These are phyloP conservation scores for Vitis vinifera DNA, from an alignment of 164 flowering plant genomes.

Conservation along the genomic window DNA sequence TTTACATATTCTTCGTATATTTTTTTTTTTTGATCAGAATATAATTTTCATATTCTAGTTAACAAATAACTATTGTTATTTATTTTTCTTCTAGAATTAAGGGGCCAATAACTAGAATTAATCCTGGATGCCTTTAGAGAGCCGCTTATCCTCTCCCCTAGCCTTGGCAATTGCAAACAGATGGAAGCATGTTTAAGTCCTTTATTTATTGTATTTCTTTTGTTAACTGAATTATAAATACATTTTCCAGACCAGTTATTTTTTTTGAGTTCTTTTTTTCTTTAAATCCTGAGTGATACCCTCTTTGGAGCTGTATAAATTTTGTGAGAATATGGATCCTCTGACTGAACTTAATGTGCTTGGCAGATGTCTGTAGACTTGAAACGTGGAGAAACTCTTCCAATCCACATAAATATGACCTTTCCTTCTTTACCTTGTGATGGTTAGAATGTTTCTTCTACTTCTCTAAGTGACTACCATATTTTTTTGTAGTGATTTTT, in stretches of 20 bases:
- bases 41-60: too few relatives aligned
- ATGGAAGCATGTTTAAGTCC: too few relatives aligned
- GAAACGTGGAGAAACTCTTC: constrained; percentile 98
- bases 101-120: too few relatives aligned
- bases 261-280: background rate
- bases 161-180: too few relatives aligned
- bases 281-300: background rate
- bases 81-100: too few relatives aligned
- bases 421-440: constrained; percentile 98
- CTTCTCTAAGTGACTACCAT: background rate
- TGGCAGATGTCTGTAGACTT: constrained; percentile 93
- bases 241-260: background rate
- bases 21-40: too few relatives aligned
- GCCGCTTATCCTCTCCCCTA: too few relatives aligned
- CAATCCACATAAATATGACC: constrained; percentile 92
- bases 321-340: background rate
- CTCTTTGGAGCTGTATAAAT: background rate
- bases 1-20: too few relatives aligned
- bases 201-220: too few relatives aligned
- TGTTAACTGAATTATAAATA: too few relatives aligned
- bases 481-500: background rate
- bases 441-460: constrained; percentile 45
- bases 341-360: background rate
- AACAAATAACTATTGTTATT: too few relatives aligned
- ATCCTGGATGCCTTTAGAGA: too few relatives aligned